These are phyloP conservation scores for Anthoceros angustus DNA, from an alignment of 225 moss, liverwort and hornwort genomes.

Conservation along the genomic window DNA sequence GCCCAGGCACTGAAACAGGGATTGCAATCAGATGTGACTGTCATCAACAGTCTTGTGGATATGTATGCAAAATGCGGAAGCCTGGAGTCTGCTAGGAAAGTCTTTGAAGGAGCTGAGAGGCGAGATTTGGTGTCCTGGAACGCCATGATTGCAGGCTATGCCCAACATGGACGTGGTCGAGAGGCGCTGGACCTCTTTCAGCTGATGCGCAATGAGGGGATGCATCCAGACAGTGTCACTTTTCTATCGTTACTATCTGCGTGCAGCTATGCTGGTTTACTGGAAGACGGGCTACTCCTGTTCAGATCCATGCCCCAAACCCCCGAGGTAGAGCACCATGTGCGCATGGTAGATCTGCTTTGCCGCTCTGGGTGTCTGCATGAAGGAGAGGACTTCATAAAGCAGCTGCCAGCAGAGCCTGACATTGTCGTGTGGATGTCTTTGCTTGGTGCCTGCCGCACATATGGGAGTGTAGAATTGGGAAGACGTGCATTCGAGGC, in stretches of 20 bases:
- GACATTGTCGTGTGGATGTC: slow-evolving; percentile 27
- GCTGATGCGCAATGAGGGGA: slow-evolving; percentile 17
- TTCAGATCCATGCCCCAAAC: slow-evolving; percentile 17
- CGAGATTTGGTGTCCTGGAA: slow-evolving; percentile 25
- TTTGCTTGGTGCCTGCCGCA: slow-evolving; percentile 34
- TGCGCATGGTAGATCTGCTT: slow-evolving; percentile 44
- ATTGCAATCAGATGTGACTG: slow-evolving; percentile 18
- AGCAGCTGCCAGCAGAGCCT: slow-evolving; percentile 22
- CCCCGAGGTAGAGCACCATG: slow-evolving; percentile 29
- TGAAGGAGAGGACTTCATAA: slow-evolving; percentile 28
- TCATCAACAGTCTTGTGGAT: slow-evolving; percentile 10
- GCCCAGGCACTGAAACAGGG: slow-evolving; percentile 16
- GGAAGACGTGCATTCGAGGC: slow-evolving; percentile 26
- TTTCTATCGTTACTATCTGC: slow-evolving; percentile 29
- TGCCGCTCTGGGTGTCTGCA: slow-evolving; percentile 27
- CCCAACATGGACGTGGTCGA: no score
- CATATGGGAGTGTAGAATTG: slow-evolving; percentile 17
- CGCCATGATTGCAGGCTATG: no score
- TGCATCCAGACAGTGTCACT: slow-evolving; percentile 24
- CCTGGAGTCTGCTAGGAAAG: slow-evolving; percentile 18
- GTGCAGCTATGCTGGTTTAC: slow-evolving; percentile 34
- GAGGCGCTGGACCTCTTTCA: slow-evolving; percentile 15
- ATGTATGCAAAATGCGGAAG: slow-evolving; percentile 31
- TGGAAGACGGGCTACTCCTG: slow-evolving; percentile 25
- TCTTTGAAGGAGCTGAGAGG: slow-evolving; percentile 22